Percentiles rank a stretch among this genome's conserved stretches.
Evolutionary conservation across 2,329 filamentous ascomycete genomes (phyloP).

Genomic region (Colletotrichum sansevieriae): DNA sequence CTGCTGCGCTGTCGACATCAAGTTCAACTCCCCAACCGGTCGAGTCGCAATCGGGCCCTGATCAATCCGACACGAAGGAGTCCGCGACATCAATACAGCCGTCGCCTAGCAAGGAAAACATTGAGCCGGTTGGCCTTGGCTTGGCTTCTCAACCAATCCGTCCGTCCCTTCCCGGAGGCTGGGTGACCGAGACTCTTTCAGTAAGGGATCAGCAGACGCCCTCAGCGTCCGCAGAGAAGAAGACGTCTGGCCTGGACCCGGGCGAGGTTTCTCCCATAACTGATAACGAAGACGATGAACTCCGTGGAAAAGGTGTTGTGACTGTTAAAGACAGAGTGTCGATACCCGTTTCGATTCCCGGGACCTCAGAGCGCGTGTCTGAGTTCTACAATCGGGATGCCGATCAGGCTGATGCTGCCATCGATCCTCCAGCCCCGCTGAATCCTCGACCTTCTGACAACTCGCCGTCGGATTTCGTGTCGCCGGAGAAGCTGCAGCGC

Average conservation of each 20-base stretch:
- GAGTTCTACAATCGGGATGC: conserved; percentile 10
- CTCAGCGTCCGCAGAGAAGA: conserved; percentile 13
- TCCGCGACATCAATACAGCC: conserved; percentile 1
- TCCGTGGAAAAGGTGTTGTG: neutral
- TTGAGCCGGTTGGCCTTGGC: conserved; percentile 4
- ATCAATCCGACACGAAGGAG: neutral
- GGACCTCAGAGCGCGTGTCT: conserved; percentile 9
- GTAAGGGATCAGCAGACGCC: conserved; percentile 22
- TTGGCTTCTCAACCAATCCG: conserved; percentile 34
- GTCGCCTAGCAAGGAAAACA: neutral
- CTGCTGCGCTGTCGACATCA: conserved; percentile 8
- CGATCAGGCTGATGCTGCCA: neutral
- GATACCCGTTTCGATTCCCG: conserved; percentile 19
- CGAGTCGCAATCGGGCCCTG: conserved; percentile 6
- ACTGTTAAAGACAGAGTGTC: conserved; percentile 23
- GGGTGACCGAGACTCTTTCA: conserved; percentile 48
- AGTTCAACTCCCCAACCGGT: conserved; percentile 9
- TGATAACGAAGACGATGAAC: conserved; percentile 39
- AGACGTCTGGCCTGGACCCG: conserved; percentile 14
- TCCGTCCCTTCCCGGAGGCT: conserved; percentile 49
- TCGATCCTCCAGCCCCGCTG: conserved; percentile 40
- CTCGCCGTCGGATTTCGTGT: conserved; percentile 51
- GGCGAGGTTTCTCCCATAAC: conserved; percentile 44
- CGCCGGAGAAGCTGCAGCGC: conserved; percentile 54
- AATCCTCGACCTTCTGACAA: conserved; percentile 41